These are phyloP conservation scores for Tuctoria greenei DNA, from an alignment of 176 grass and related monocot species.

Conservation along the genomic window DNA sequence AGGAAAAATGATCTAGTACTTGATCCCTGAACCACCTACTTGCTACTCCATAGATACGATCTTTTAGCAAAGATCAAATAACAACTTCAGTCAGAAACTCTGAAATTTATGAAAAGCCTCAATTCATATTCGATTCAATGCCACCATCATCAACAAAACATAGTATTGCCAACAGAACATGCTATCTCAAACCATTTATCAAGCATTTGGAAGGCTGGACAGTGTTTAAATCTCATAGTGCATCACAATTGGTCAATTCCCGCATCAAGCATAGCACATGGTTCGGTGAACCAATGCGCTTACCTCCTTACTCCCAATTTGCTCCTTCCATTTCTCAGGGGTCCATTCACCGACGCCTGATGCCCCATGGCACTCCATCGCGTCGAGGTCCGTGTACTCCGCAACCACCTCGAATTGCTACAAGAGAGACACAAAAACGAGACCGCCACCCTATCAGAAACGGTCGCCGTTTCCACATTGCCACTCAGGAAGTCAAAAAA, in stretches of 20 bases:
- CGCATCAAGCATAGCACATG: neutral
- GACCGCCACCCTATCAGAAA: neutral
- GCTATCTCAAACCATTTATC: neutral
- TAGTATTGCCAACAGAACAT: neutral
- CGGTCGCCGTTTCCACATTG: neutral
- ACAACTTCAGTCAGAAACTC: neutral
- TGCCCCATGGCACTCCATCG: slow-evolving; percentile 42
- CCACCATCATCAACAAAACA: neutral
- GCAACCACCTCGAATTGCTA: slow-evolving; percentile 55
- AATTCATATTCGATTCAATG: neutral
- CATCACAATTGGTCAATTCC: neutral
- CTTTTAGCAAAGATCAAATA: neutral
- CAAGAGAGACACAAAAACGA: neutral
- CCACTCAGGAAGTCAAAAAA: neutral
- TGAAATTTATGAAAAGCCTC: neutral
- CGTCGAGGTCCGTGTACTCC: slow-evolving; percentile 51
- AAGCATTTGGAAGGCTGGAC: slow-evolving; percentile 17
- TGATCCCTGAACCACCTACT: neutral
- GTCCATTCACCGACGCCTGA: slow-evolving; percentile 44
- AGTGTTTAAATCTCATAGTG: neutral
- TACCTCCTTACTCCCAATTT: slow-evolving; percentile 50
- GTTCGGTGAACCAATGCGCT: neutral
- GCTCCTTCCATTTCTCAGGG: slow-evolving; percentile 36
- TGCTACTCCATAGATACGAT: neutral
- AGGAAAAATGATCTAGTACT: neutral